phyloP scores from a whole-genome alignment of 2,329 filamentous ascomycete species.

The Camptophora hylomeconis region DNA sequence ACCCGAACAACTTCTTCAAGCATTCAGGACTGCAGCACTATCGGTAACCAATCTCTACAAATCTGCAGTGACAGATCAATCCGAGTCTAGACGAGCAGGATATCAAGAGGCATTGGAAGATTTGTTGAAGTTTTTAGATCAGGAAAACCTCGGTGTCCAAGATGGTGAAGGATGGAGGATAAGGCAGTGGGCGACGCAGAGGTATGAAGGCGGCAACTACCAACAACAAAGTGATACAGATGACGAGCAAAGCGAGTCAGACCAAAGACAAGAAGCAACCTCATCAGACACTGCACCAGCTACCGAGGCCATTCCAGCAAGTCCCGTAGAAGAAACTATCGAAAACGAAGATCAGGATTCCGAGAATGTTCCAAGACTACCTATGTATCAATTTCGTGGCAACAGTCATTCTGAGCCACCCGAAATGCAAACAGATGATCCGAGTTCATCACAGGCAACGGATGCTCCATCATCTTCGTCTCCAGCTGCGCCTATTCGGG shows the following conservation, averaged over 20 bases:
- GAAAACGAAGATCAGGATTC: conserved; percentile 20
- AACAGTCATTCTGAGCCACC: conserved; percentile 2
- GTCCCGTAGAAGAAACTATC: conserved; percentile 7
- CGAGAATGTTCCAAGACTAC: conserved; percentile 5
- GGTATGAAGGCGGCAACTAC: conserved; percentile 28
- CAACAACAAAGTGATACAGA: conserved; percentile 25
- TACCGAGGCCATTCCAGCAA: conserved; percentile 18
- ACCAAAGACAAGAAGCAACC: conserved; percentile 15
- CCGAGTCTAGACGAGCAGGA: conserved; percentile 62
- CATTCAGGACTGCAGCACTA: conserved; percentile 83
- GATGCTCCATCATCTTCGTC: conserved; percentile 17
- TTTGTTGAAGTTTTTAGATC: conserved; percentile 71
- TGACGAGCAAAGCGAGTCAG: conserved; percentile 28
- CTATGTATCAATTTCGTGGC: conserved; percentile 13
- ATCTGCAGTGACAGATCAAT: conserved; percentile 65
- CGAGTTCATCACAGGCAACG: conserved; percentile 10
- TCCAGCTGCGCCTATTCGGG: conserved; percentile 24
- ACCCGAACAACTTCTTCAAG: conserved; percentile 55
- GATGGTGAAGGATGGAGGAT: conserved; percentile 65
- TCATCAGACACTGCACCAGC: conserved; percentile 17
- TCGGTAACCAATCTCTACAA: conserved; percentile 97
- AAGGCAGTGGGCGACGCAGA: conserved; percentile 45
- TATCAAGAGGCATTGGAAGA: conserved; percentile 94
- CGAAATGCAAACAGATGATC: conserved; percentile 29
- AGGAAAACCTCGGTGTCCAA: conserved; percentile 60